These are phyloP conservation scores for Penicillium sp. DNA, from an alignment of 2,329 filamentous ascomycete species.

Conservation along the genomic window DNA sequence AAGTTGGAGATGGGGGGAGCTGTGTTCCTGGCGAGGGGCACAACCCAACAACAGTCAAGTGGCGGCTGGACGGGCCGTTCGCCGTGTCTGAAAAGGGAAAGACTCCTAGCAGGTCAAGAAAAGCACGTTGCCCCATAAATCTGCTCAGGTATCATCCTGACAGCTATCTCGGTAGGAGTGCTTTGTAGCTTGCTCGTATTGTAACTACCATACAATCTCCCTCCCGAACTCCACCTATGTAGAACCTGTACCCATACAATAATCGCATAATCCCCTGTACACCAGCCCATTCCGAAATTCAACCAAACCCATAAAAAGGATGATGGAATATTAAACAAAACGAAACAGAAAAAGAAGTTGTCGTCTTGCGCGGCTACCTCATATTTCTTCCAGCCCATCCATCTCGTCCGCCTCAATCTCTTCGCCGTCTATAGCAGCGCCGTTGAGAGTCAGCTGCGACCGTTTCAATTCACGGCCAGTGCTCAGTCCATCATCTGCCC, in stretches of 20 bases:
- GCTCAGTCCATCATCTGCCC: constrained; percentile 51
- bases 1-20: background rate
- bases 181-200: background rate
- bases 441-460: constrained; percentile 33
- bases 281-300: background rate
- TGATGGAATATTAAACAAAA: background rate
- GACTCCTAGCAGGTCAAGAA: background rate
- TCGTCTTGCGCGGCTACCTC: background rate
- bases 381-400: constrained; percentile 51
- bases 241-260: constrained; percentile 3
- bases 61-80: constrained; percentile 26
- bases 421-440: constrained; percentile 38
- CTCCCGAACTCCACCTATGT: constrained; percentile 11
- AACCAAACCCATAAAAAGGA: constrained; percentile 13
- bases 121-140: constrained; percentile 6
- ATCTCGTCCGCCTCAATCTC: constrained; percentile 53
- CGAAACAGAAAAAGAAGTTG: background rate
- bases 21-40: constrained; percentile 14
- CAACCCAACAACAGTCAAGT: constrained; percentile 1
- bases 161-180: background rate
- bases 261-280: background rate
- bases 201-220: background rate
- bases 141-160: background rate
- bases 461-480: constrained; percentile 37
- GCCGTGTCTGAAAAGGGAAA: constrained; percentile 19